Evolutionary conservation across 2,329 filamentous ascomycete species (phyloP).

Genomic region (Cadophora gregata): DNA sequence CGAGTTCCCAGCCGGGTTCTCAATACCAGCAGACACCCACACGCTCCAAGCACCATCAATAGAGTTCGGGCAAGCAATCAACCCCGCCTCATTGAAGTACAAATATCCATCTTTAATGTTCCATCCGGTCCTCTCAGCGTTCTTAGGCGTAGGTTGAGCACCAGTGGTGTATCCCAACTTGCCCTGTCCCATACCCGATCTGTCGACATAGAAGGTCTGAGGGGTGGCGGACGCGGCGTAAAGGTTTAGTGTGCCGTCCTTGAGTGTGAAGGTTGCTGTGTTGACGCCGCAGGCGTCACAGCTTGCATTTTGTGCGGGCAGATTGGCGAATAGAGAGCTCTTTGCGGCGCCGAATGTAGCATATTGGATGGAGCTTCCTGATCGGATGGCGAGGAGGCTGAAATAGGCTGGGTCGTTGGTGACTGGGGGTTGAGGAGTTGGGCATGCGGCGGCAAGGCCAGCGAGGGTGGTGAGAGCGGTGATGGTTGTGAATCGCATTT

Average conservation of each 20-base stretch:
- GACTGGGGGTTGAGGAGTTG: constrained; percentile 12
- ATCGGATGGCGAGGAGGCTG: constrained; percentile 14
- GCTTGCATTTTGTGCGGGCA: constrained; percentile 3
- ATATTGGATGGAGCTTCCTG: constrained; percentile 7
- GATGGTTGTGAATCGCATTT: constrained; percentile 16
- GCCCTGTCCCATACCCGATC: constrained; percentile 13
- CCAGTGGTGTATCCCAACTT: constrained; percentile 14
- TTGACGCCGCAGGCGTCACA: constrained; percentile 5
- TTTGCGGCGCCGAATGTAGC: constrained; percentile 8
- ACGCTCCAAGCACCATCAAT: constrained; percentile 5
- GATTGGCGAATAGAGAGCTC: constrained; percentile 5
- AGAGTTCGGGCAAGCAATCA: constrained; percentile 10
- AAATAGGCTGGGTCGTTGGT: constrained; percentile 1
- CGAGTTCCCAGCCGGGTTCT: constrained; percentile 9
- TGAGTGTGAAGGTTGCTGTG: constrained; percentile 14
- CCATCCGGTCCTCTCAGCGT: constrained; percentile 8
- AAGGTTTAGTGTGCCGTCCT: constrained; percentile 1
- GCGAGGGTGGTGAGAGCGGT: constrained; percentile 10
- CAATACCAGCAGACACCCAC: neutral
- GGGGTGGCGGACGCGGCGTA: constrained; percentile 1
- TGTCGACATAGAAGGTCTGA: constrained; percentile 15
- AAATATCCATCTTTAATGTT: constrained; percentile 12
- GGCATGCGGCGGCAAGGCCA: constrained; percentile 2
- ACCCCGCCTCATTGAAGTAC: neutral
- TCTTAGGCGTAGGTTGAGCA: neutral